phyloP scores from a whole-genome alignment of 169 alveolate genomes.

The Eimeria tenella region DNA sequence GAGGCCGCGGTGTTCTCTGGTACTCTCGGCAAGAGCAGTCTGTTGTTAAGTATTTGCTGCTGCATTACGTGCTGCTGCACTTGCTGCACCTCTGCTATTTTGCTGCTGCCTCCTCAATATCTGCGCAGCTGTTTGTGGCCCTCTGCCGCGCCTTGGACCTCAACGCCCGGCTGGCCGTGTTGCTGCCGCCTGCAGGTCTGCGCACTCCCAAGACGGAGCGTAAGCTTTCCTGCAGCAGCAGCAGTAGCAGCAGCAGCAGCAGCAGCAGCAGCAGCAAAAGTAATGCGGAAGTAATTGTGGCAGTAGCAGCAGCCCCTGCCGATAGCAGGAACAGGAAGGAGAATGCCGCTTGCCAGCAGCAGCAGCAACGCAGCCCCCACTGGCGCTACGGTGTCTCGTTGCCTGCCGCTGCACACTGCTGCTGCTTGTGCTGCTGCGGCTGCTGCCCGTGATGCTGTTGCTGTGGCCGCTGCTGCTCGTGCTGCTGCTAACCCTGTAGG shows the following conservation, averaged over 20 bases:
- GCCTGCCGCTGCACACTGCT: no score
- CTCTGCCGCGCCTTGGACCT: constrained; percentile 48
- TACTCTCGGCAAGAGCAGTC: no score
- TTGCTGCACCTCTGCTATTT: not conserved
- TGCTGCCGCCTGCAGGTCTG: constrained; percentile 60
- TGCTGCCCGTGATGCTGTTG: no score
- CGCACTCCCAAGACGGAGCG: constrained; percentile 45
- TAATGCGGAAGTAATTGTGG: not conserved
- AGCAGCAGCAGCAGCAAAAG: not conserved
- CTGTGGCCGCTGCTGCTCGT: not conserved
- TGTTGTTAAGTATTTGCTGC: not conserved
- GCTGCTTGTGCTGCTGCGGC: no score
- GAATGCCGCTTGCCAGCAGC: not conserved
- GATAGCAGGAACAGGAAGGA: not conserved
- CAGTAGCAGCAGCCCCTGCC: not conserved
- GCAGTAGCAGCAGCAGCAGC: constrained; percentile 28
- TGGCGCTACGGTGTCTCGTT: no score
- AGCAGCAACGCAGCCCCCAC: not conserved
- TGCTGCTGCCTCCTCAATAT: not conserved
- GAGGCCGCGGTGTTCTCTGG: no score
- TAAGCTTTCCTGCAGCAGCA: not conserved
- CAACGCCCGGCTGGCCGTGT: constrained; percentile 30
- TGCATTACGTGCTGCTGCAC: not conserved
- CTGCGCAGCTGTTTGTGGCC: constrained; percentile 31
- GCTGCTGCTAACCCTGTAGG: not conserved